Evolutionary conservation across 2,329 filamentous ascomycete genomes (phyloP), one percentile per base, ranked within the genome.

Genomic region (Penicillium sp.): DNA sequence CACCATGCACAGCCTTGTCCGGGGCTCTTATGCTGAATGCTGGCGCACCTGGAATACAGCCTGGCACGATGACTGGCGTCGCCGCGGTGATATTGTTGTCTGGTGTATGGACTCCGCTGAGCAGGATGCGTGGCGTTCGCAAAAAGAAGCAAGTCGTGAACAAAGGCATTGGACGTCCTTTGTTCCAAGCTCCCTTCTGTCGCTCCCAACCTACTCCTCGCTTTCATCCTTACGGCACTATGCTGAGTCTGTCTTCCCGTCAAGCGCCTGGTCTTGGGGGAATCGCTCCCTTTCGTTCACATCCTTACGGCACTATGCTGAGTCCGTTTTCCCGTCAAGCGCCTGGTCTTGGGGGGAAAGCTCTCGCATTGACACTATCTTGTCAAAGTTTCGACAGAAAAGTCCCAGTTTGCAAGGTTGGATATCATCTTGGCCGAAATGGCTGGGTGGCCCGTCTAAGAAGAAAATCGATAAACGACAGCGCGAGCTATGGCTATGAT

Each of bases 31-130:
- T 67, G 70, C 62, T 25, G 81, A 85, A 70, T 86, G 83, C 65
- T 82, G 78, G 77, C 76, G 83, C 46, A 80, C 81, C 4, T 85
- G 81, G 69, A 88, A 87, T 64, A 82, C 80, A 31, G 80, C 82
- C 57, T 85, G 80, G 73, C 85, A 87, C 67, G 85, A 87, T 62
- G 85, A 88, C 69, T 77, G 73, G 75, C 78, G 85, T 54, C 76
- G 85, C 50, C 73, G 72, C 23, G 85, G 85, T n/a, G 84, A 87
- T 70, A 79, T 88, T 31, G 69, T 87, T 18, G 83, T 86, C 25
- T 87, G 83, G 83, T 85, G 79, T 53, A 66, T 78, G 1, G 74
- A 77, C 37, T 56, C 68, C 0, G 48, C 53, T 4, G 68, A 73
- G 44, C 74, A 77, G 56, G 63, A 66, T 31, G 58, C 63, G n/a